A percentile compares a stretch with the other conserved stretches of the same genome.
These are phyloP conservation scores for Nitzschia putrida DNA, from an alignment of 108 stramenopile species.

Conservation along the genomic window DNA sequence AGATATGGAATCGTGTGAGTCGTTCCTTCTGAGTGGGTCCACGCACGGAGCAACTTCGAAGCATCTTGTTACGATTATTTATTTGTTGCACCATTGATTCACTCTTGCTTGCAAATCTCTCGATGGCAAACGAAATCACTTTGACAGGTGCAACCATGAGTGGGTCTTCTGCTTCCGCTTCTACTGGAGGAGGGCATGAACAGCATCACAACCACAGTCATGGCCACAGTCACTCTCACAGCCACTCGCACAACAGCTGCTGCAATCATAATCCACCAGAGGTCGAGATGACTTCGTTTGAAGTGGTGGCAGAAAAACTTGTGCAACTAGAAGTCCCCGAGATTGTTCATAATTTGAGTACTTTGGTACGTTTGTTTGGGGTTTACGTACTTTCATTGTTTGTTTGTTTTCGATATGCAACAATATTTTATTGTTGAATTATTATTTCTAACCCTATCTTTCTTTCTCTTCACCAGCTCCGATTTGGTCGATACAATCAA, in stretches of 20 bases:
- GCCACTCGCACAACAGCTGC: neutral
- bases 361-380: neutral
- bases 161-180: neutral
- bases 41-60: no score
- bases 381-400: neutral
- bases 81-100: no score
- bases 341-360: slow-evolving; percentile 1
- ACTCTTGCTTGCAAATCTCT: no score
- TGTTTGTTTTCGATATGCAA: neutral
- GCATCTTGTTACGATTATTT: no score
- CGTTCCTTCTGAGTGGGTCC: no score
- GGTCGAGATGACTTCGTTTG: slow-evolving; percentile 1
- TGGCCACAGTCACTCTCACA: neutral
- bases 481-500: slow-evolving; percentile 43
- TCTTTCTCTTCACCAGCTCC: slow-evolving; percentile 1
- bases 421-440: no score
- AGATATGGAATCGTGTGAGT: no score
- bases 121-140: neutral
- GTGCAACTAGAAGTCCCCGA: slow-evolving; percentile 14
- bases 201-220: neutral
- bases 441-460: neutral
- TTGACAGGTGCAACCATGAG: neutral
- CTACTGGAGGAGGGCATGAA: neutral
- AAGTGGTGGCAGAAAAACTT: neutral
- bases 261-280: neutral